Conservation (phyloP, 805 yeast species). For the Candida multigemmis region DNA sequence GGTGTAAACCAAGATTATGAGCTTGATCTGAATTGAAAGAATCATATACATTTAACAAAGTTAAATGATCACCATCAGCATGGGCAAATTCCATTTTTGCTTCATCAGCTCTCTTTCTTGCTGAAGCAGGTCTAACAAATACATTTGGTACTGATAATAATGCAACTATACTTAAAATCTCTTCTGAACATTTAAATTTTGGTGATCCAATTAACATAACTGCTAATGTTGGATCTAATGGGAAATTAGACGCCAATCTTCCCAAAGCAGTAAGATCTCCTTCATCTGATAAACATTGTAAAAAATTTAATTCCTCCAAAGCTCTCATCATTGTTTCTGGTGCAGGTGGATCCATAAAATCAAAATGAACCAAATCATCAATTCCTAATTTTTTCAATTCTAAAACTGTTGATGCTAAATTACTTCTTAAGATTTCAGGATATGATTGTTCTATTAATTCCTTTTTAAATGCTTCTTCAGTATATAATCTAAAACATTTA, state of each 20-base stretch:
- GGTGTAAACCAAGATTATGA: conserved; percentile 49
- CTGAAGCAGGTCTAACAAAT: conserved; percentile 87
- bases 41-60: conserved; percentile 79
- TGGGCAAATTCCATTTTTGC: conserved; percentile 83
- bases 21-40: conserved; percentile 77
- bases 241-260: conserved; percentile 84
- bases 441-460: conserved; percentile 92
- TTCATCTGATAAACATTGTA: conserved; percentile 84
- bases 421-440: conserved; percentile 90
- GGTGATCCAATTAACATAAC: conserved; percentile 87
- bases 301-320: conserved; percentile 84
- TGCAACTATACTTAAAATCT: conserved; percentile 80
- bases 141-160: conserved; percentile 88
- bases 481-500: conserved; percentile 90
- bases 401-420: conserved; percentile 83
- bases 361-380: conserved; percentile 94
- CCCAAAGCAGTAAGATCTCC: conserved; percentile 89
- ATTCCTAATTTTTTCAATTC: conserved; percentile 91
- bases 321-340: conserved; percentile 99
- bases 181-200: conserved; percentile 80
- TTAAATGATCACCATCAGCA: conserved; percentile 91
- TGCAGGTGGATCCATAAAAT: conserved; percentile 99
- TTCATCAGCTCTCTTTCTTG: conserved; percentile 85
- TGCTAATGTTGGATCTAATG: conserved; percentile 91
- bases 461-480: conserved; percentile 92